phyloP scores from a whole-genome alignment of 106 monocot genomes.

The Dendrobium catenatum region DNA sequence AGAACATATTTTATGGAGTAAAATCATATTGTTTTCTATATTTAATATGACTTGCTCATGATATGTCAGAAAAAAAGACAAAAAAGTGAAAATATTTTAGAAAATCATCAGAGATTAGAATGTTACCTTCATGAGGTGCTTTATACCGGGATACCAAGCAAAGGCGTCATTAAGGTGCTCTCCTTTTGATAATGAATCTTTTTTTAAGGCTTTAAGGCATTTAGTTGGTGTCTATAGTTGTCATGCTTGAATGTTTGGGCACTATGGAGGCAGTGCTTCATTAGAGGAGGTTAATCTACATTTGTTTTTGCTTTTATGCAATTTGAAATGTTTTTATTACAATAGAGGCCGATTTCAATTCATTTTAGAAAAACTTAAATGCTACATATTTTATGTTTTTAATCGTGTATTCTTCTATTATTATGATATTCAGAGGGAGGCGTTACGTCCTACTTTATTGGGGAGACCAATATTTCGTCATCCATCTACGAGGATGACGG shows the following conservation, averaged over 20 bases:
- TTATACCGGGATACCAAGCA: background rate
- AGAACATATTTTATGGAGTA: background rate
- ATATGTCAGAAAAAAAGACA: background rate
- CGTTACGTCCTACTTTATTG: background rate
- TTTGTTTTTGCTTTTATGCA: background rate
- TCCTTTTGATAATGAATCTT: background rate
- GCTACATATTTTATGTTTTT: background rate
- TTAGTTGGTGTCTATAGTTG: background rate
- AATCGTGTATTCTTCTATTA: background rate
- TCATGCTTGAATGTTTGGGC: background rate
- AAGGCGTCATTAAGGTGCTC: background rate
- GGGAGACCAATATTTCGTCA: constrained; percentile 1
- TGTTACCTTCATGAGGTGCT: background rate
- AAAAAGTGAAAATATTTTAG: background rate
- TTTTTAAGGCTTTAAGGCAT: background rate
- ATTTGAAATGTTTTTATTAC: background rate
- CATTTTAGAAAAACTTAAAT: background rate
- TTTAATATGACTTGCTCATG: background rate
- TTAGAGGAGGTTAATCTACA: background rate
- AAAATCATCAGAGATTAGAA: background rate
- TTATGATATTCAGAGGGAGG: background rate
- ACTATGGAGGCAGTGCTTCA: background rate
- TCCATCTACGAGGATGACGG: background rate
- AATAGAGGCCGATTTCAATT: background rate
- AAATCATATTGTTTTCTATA: background rate